phyloP scores from a whole-genome alignment of 2,329 filamentous ascomycete genomes.

The Trichophyton simii region DNA sequence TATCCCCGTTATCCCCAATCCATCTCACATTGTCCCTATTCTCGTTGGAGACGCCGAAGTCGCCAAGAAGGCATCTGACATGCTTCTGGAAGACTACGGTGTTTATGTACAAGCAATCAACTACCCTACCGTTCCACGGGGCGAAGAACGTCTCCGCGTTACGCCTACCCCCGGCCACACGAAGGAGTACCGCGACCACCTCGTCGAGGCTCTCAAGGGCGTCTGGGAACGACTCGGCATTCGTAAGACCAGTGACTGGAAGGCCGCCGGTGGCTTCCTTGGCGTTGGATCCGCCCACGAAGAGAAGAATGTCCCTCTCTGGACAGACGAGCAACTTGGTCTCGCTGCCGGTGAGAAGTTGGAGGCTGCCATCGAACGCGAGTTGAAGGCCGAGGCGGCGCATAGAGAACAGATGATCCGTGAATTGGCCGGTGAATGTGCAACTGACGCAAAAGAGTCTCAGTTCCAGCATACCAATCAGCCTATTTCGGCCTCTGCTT shows the following conservation, averaged over 20 bases:
- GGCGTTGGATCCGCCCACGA: constrained; percentile 64
- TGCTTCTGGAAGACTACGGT: constrained; percentile 75
- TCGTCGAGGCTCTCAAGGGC: constrained; percentile 69
- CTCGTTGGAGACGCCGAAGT: constrained; percentile 88
- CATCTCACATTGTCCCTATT: constrained; percentile 88
- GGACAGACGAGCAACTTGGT: constrained; percentile 80
- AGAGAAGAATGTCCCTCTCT: constrained; percentile 58
- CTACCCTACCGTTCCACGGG: constrained; percentile 93
- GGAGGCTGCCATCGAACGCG: constrained; percentile 43
- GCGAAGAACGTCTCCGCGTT: constrained; percentile 92
- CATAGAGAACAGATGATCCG: constrained; percentile 12
- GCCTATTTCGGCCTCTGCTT: not conserved
- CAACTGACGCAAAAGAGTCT: not conserved
- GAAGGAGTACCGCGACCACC: constrained; percentile 70
- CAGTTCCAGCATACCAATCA: not conserved
- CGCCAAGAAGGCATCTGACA: constrained; percentile 82
- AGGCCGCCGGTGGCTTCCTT: constrained; percentile 79
- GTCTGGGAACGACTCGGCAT: constrained; percentile 84
- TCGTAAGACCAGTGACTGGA: constrained; percentile 90
- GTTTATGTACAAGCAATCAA: constrained; percentile 99
- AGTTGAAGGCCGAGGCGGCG: constrained; percentile 18
- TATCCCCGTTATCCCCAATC: constrained; percentile 95
- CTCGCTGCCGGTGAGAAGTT: constrained; percentile 48
- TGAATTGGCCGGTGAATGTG: not conserved
- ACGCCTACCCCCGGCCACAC: constrained; percentile 90